phyloP scores from a whole-genome alignment of 2,329 filamentous ascomycete genomes.

The Pseudocercospora cruenta region DNA sequence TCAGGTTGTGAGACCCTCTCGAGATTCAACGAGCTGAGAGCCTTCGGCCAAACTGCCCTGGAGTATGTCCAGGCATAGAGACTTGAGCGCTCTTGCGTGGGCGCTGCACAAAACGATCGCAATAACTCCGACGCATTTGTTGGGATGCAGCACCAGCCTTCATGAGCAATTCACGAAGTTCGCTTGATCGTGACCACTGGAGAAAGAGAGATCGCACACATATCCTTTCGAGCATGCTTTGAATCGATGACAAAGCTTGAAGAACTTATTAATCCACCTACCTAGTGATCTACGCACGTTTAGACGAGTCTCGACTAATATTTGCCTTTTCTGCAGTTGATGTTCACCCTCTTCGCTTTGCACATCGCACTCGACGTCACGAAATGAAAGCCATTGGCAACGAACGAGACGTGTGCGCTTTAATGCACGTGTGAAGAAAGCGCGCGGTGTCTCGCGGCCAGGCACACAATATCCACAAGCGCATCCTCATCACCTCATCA shows the following conservation, averaged over 20 bases:
- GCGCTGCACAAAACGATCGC: not conserved
- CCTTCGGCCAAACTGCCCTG: no score
- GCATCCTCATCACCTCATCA: not conserved
- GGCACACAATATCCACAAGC: not conserved
- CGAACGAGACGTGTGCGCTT: no score
- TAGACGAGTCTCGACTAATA: not conserved
- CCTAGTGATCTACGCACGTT: not conserved
- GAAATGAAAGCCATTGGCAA: not conserved
- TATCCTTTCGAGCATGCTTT: not conserved
- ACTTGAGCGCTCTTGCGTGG: no score
- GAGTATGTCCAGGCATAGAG: no score
- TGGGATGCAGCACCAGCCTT: not conserved
- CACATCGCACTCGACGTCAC: constrained; percentile 24
- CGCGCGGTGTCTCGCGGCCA: no score
- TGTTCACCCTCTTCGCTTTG: constrained; percentile 22
- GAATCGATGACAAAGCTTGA: not conserved
- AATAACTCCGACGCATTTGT: not conserved
- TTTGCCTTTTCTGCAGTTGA: constrained; percentile 12
- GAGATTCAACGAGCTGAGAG: no score
- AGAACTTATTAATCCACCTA: not conserved
- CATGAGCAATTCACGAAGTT: not conserved
- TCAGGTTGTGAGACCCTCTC: no score
- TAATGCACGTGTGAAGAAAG: no score
- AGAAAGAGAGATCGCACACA: not conserved
- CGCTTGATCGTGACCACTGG: not conserved